Evolutionary conservation across 371 early-diverging fungal species (phyloP).

Genomic region (Mucor irregularis): DNA sequence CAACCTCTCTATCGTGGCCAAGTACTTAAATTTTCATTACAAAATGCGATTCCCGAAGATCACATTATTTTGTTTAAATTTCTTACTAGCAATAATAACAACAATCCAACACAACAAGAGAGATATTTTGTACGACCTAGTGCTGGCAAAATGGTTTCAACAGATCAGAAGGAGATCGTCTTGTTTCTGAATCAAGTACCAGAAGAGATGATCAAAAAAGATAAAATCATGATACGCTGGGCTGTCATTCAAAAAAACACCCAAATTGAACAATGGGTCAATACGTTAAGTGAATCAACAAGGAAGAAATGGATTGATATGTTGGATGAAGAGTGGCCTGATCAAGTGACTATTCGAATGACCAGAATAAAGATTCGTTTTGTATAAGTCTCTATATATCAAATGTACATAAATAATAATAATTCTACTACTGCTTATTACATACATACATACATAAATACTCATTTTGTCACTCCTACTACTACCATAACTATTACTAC

Average conservation of each 20-base stretch:
- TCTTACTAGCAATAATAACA: slow-evolving; percentile 31
- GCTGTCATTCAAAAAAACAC: slow-evolving; percentile 43
- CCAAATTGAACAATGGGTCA: slow-evolving; percentile 35
- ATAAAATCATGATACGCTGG: slow-evolving; percentile 46
- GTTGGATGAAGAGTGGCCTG: slow-evolving; percentile 44
- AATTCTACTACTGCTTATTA: too few species aligned
- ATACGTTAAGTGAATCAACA: slow-evolving; percentile 27
- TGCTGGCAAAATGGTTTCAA: slow-evolving; percentile 35
- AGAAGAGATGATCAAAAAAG: slow-evolving; percentile 22
- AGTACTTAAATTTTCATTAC: slow-evolving; percentile 30
- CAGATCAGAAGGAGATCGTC: slow-evolving; percentile 34
- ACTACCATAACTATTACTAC: too few species aligned
- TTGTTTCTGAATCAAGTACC: slow-evolving; percentile 46
- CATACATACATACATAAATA: too few species aligned
- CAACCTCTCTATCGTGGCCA: slow-evolving; percentile 41
- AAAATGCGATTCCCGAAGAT: slow-evolving; percentile 45
- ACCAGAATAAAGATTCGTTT: slow-evolving; percentile 47
- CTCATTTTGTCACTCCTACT: too few species aligned
- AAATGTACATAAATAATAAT: too few species aligned
- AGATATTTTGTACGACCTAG: slow-evolving; percentile 50
- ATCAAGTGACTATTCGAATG: slow-evolving; percentile 44
- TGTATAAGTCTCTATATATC: not conserved
- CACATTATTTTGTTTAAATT: slow-evolving; percentile 49
- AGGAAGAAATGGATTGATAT: slow-evolving; percentile 50
- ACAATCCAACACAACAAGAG: slow-evolving; percentile 19